Conservation (phyloP, 2,329 filamentous ascomycete species). For the Microdochium bolleyi region DNA sequence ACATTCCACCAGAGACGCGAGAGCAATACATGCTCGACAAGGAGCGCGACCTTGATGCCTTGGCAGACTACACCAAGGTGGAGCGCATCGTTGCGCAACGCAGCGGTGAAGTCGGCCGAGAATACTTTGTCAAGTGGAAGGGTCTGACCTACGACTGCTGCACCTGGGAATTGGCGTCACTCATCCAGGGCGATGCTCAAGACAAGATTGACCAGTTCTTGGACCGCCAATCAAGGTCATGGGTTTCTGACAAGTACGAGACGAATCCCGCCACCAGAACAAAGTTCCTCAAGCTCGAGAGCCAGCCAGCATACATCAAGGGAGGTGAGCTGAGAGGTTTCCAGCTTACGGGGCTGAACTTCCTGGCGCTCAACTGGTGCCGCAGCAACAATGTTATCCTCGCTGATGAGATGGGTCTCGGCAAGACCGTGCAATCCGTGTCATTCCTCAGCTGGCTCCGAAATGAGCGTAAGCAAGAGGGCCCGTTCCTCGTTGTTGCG, state of each 20-base stretch:
- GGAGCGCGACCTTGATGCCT: slow-evolving; percentile 80
- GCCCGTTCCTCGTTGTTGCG: slow-evolving; percentile 94
- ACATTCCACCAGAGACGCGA: slow-evolving; percentile 74
- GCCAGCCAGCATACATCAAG: slow-evolving; percentile 79
- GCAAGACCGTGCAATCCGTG: slow-evolving; percentile 96
- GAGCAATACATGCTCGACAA: slow-evolving; percentile 95
- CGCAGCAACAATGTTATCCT: slow-evolving; percentile 92
- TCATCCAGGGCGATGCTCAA: slow-evolving; percentile 74
- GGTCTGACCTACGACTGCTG: slow-evolving; percentile 87
- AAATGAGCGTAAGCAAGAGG: slow-evolving; percentile 82
- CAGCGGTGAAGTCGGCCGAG: slow-evolving; percentile 69
- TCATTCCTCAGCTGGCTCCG: slow-evolving; percentile 96
- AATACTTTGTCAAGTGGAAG: slow-evolving; percentile 98
- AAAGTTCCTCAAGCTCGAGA: slow-evolving; percentile 63
- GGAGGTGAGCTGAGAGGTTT: slow-evolving; percentile 84
- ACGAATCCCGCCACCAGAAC: slow-evolving; percentile 67
- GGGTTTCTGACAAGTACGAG: slow-evolving; percentile 72
- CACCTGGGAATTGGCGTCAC: slow-evolving; percentile 79
- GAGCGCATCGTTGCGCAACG: slow-evolving; percentile 85
- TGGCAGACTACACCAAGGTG: slow-evolving; percentile 84
- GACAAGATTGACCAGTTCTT: slow-evolving; percentile 87
- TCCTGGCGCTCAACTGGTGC: slow-evolving; percentile 93
- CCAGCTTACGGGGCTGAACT: slow-evolving; percentile 90
- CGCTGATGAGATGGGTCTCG: slow-evolving; percentile 96
- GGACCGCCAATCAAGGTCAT: slow-evolving; percentile 73